Percentiles rank a stretch among this genome's conserved stretches.
These are phyloP conservation scores for Coemansia sp. DNA, from an alignment of 192 early-diverging fungal genomes.

Conservation along the genomic window DNA sequence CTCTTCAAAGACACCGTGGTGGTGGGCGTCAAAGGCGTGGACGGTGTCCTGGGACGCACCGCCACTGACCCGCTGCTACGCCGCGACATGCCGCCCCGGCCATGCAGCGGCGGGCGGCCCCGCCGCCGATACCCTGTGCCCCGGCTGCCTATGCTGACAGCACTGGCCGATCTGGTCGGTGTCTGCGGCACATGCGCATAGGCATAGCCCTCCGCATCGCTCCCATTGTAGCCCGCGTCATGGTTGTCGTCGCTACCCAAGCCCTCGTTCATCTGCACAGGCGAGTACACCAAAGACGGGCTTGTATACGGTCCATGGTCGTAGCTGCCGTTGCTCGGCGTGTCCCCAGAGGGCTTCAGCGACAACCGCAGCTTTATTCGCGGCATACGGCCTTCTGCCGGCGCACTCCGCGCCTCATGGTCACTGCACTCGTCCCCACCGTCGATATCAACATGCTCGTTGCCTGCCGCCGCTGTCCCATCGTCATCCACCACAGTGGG, in stretches of 20 bases:
- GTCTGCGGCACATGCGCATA: constrained; percentile 11
- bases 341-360: constrained; percentile 26
- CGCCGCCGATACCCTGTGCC: constrained; percentile 10
- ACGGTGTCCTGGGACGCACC: background rate
- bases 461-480: background rate
- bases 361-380: constrained; percentile 37
- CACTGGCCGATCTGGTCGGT: background rate
- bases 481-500: background rate
- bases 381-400: constrained; percentile 10
- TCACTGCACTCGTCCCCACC: background rate
- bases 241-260: constrained; percentile 21
- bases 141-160: background rate
- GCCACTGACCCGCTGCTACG: background rate
- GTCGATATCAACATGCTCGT: constrained; percentile 21
- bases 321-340: no score
- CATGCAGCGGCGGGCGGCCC: constrained; percentile 33
- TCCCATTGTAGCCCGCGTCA: background rate
- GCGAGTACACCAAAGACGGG: constrained; percentile 11
- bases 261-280: constrained; percentile 14
- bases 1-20: constrained; percentile 53
- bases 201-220: constrained; percentile 16
- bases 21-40: constrained; percentile 7
- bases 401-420: background rate
- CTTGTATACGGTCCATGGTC: no score
- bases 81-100: constrained; percentile 13